A percentile compares a stretch with the other conserved stretches of the same genome.
phyloP scores from a whole-genome alignment of 2,329 filamentous ascomycete species.

The Diaporthe sp. region DNA sequence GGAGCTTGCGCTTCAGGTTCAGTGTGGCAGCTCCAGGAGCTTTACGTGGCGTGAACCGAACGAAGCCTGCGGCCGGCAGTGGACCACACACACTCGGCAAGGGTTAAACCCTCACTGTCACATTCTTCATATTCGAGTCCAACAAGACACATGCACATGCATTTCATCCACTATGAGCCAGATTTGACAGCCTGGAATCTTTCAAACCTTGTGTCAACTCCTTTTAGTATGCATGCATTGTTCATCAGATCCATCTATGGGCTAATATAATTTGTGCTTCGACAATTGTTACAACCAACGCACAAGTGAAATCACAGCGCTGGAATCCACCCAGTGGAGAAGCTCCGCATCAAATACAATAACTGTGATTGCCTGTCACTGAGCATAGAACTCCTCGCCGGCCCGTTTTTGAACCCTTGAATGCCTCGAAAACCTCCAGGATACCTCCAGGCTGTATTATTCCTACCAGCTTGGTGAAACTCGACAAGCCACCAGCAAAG shows the following conservation, averaged over 20 bases:
- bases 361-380: not conserved
- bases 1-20: slow-evolving; percentile 1
- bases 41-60: slow-evolving; percentile 40
- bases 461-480: not conserved
- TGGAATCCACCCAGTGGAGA: not conserved
- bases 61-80: slow-evolving; percentile 5
- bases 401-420: too few species aligned
- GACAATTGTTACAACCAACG: not conserved
- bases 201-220: not conserved
- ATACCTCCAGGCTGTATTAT: not conserved
- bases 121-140: not conserved
- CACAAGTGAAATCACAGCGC: not conserved
- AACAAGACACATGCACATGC: not conserved
- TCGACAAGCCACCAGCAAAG: not conserved
- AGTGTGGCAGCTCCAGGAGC: slow-evolving; percentile 25
- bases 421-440: not conserved
- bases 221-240: not conserved
- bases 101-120: not conserved
- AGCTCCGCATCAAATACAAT: not conserved
- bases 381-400: too few species aligned
- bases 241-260: not conserved
- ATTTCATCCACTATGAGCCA: not conserved
- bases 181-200: not conserved
- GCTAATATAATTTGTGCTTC: too few species aligned
- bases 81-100: not conserved